These are phyloP conservation scores for Eutrema heterophyllum DNA, from an alignment of 345 rosid genomes.

Conservation along the genomic window DNA sequence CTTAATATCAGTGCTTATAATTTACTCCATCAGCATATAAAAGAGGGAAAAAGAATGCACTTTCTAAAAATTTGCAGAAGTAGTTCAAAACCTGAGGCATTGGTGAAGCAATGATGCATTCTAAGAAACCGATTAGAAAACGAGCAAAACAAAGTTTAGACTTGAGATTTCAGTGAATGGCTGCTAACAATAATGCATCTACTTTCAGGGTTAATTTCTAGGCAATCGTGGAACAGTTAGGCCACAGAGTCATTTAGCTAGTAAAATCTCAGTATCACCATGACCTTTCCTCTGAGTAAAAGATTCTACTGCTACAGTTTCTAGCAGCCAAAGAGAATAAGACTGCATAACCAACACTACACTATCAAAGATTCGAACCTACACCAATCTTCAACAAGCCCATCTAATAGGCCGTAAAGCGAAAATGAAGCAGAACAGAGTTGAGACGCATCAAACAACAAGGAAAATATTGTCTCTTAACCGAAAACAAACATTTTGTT, in stretches of 20 bases:
- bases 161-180: not conserved
- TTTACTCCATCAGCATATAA: not conserved
- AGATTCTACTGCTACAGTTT: not conserved
- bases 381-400: not conserved
- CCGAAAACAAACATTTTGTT: too few species aligned
- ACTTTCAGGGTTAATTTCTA: too few species aligned
- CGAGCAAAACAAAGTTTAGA: slow-evolving; percentile 16
- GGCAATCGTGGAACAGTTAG: not conserved
- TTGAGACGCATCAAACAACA: too few species aligned
- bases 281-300: not conserved
- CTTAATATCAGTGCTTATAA: not conserved
- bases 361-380: not conserved
- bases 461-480: too few species aligned
- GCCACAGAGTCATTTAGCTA: not conserved
- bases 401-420: not conserved
- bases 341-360: too few species aligned
- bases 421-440: too few species aligned
- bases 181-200: not conserved
- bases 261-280: not conserved
- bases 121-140: slow-evolving; percentile 31
- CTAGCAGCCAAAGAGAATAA: not conserved
- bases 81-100: slow-evolving; percentile 77
- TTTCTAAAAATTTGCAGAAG: not conserved
- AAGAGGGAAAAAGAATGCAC: not conserved
- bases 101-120: slow-evolving; percentile 59